Conservation (phyloP, 208 protist species). For the Blechomonas ayalai region DNA sequence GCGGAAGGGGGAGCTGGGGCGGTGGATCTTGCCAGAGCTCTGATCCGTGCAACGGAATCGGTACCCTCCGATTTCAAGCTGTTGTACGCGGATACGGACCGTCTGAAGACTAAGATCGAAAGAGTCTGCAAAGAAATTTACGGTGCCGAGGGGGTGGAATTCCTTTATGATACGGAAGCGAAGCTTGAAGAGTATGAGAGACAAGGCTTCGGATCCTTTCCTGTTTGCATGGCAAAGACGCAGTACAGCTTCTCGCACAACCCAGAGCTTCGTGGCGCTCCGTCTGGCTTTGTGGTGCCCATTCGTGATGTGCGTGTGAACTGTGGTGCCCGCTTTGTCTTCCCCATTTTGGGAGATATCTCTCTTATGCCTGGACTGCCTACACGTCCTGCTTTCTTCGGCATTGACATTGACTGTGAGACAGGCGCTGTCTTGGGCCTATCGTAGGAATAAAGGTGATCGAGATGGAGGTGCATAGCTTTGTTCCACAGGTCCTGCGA, state of each 20-base stretch:
- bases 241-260: conserved; percentile 95
- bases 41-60: conserved; percentile 65
- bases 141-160: conserved; percentile 88
- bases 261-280: conserved; percentile 83
- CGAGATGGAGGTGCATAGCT: too few species aligned
- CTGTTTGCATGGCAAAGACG: conserved; percentile 98
- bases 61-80: conserved; percentile 82
- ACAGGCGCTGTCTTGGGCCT: conserved; percentile 89
- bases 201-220: conserved; percentile 75
- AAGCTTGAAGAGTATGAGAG: conserved; percentile 84
- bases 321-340: conserved; percentile 94
- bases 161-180: conserved; percentile 76
- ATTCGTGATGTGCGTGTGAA: conserved; percentile 92
- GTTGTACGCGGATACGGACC: conserved; percentile 82
- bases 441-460: conserved; percentile 66
- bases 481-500: too few species aligned
- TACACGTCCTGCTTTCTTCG: conserved; percentile 94
- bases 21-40: conserved; percentile 74
- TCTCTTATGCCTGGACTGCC: conserved; percentile 93
- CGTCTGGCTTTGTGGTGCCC: conserved; percentile 86
- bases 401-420: conserved; percentile 95
- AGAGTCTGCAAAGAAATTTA: conserved; percentile 95
- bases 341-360: conserved; percentile 93
- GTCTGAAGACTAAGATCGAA: conserved; percentile 96
- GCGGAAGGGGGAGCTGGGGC: conserved; percentile 89